phyloP scores from a whole-genome alignment of 2,329 filamentous ascomycete genomes.

The Trichoderma hamatum region DNA sequence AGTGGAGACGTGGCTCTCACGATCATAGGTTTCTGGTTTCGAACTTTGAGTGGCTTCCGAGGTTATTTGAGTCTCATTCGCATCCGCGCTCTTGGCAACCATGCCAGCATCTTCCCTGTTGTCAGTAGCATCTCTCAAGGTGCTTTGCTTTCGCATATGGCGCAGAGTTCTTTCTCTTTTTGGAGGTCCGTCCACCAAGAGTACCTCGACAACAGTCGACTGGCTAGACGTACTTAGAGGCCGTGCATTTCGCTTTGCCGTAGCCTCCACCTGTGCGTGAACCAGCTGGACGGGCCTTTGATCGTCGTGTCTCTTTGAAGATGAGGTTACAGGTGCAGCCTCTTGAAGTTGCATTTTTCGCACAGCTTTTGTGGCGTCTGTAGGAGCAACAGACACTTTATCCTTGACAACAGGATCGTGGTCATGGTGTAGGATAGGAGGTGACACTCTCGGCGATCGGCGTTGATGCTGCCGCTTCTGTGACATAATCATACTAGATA shows the following conservation, averaged over 20 bases:
- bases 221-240: slow-evolving; percentile 47
- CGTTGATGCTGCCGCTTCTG: slow-evolving; percentile 56
- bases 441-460: slow-evolving; percentile 34
- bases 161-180: slow-evolving; percentile 59
- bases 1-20: slow-evolving; percentile 54
- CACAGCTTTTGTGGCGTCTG: slow-evolving; percentile 55
- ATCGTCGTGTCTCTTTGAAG: slow-evolving; percentile 35
- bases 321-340: slow-evolving; percentile 42
- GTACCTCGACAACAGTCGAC: slow-evolving; percentile 62
- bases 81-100: slow-evolving; percentile 24
- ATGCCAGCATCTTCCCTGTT: slow-evolving; percentile 25
- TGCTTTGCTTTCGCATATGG: slow-evolving; percentile 61
- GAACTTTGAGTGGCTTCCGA: slow-evolving; percentile 36
- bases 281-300: slow-evolving; percentile 28
- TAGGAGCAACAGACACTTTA: slow-evolving; percentile 49
- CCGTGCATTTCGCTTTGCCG: slow-evolving; percentile 6
- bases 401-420: slow-evolving; percentile 49
- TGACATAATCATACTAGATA: slow-evolving; percentile 31
- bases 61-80: slow-evolving; percentile 34
- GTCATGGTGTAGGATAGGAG: slow-evolving; percentile 24
- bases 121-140: slow-evolving; percentile 50
- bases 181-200: slow-evolving; percentile 54
- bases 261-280: slow-evolving; percentile 2
- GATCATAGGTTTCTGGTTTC: slow-evolving; percentile 34
- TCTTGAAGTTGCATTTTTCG: slow-evolving; percentile 53